Conservation (phyloP, 1,284 basidiomycete species). For the Coniferiporia sulphurascens region DNA sequence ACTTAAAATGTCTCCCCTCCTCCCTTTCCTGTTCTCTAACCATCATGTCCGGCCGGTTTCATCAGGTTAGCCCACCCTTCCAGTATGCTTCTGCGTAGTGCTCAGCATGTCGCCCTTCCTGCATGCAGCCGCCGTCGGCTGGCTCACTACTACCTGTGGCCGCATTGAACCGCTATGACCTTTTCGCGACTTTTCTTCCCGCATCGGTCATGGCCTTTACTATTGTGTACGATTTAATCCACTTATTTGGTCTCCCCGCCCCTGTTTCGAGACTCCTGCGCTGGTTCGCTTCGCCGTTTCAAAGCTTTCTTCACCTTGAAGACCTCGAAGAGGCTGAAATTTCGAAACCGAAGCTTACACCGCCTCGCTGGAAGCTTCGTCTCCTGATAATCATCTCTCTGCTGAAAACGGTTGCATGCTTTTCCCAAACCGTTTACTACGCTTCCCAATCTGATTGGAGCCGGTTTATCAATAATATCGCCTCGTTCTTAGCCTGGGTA, state of each 20-base stretch:
- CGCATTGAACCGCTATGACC: neutral
- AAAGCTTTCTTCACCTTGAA: constrained; percentile 46
- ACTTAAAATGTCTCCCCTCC: neutral
- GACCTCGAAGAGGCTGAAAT: constrained; percentile 41
- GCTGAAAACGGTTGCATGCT: constrained; percentile 26
- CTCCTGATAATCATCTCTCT: constrained; percentile 34
- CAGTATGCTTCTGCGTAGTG: neutral
- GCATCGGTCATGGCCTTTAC: constrained; percentile 4
- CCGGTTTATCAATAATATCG: neutral
- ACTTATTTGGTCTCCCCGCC: constrained; percentile 26
- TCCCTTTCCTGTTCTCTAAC: neutral
- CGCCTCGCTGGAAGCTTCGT: constrained; percentile 31
- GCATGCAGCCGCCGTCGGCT: too few relatives aligned
- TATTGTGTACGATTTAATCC: constrained; percentile 9
- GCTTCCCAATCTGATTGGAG: neutral
- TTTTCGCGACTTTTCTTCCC: constrained; percentile 5
- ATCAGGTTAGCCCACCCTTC: neutral
- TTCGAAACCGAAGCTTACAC: constrained; percentile 23
- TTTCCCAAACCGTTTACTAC: neutral
- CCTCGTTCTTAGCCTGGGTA: constrained; percentile 41
- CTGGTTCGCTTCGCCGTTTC: constrained; percentile 40
- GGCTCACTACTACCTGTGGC: too few relatives aligned
- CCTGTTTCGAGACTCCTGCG: constrained; percentile 26
- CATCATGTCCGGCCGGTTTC: neutral
- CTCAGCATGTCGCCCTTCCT: too few relatives aligned